Conservation (phyloP, 2,329 filamentous ascomycete genomes). For the Cladorrhinum sp. region DNA sequence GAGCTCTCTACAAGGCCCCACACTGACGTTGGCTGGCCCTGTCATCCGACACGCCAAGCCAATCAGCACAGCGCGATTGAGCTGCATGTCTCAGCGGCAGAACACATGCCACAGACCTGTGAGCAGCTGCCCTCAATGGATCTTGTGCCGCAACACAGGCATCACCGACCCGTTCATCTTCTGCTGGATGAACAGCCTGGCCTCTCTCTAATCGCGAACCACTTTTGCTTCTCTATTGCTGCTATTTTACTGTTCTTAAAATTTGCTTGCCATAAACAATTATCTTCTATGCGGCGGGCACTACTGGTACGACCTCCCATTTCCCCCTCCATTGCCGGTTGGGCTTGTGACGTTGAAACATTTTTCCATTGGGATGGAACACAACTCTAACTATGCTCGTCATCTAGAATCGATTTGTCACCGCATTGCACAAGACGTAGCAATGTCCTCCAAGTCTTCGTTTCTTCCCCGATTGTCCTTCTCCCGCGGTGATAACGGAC, state of each 20-base stretch:
- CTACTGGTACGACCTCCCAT: background rate
- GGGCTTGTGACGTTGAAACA: background rate
- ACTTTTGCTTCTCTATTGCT: background rate
- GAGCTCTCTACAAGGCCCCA: too few species aligned
- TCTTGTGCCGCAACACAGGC: background rate
- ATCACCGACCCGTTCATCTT: background rate
- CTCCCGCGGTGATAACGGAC: slow-evolving; percentile 22
- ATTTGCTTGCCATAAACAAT: background rate
- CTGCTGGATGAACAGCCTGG: background rate
- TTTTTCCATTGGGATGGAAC: background rate
- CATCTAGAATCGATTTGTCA: background rate
- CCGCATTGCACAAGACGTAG: background rate
- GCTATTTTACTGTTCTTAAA: background rate
- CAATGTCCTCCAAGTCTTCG: slow-evolving; percentile 30
- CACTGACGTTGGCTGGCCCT: slow-evolving; percentile 2
- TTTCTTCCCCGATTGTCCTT: slow-evolving; percentile 33
- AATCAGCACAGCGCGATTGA: background rate
- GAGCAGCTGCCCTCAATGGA: background rate
- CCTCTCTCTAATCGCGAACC: background rate
- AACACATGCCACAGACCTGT: slow-evolving; percentile 3
- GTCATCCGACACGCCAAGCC: background rate
- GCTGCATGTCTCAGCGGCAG: slow-evolving; percentile 4
- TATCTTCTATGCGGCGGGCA: background rate
- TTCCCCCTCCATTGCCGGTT: background rate
- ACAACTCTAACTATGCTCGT: background rate